These are phyloP conservation scores for Fusarium sp. DNA, from an alignment of 2,329 filamentous ascomycete species.

Conservation along the genomic window DNA sequence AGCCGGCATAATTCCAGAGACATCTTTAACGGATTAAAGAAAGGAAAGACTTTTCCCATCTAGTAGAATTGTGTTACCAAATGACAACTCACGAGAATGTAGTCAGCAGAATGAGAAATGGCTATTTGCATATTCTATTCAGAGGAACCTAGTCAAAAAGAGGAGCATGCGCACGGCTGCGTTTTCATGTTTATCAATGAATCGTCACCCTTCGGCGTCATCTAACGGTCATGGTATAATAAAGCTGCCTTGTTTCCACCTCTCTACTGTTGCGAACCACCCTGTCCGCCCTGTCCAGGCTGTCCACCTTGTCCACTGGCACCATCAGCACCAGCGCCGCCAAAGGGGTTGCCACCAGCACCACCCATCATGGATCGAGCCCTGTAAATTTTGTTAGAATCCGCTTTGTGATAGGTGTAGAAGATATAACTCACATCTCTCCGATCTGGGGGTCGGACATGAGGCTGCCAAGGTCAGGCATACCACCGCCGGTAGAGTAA, in stretches of 20 bases:
- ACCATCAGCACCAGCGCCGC: slow-evolving; percentile 42
- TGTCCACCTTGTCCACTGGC: slow-evolving; percentile 15
- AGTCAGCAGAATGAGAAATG: slow-evolving; percentile 5
- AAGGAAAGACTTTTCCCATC: too few species aligned
- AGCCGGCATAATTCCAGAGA: too few species aligned
- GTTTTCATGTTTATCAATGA: slow-evolving; percentile 42
- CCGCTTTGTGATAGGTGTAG: background rate
- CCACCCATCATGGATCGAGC: slow-evolving; percentile 63
- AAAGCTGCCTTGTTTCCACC: slow-evolving; percentile 31
- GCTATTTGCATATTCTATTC: slow-evolving; percentile 43
- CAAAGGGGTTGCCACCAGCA: slow-evolving; percentile 45
- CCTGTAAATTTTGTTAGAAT: slow-evolving; percentile 49
- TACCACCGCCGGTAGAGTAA: slow-evolving; percentile 82
- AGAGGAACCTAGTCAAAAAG: slow-evolving; percentile 30
- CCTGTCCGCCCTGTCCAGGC: slow-evolving; percentile 27
- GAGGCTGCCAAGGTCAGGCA: slow-evolving; percentile 86
- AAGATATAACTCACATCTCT: slow-evolving; percentile 79
- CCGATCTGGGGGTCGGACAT: slow-evolving; percentile 95
- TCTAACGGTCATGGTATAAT: slow-evolving; percentile 42
- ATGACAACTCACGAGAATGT: background rate
- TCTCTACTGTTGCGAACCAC: slow-evolving; percentile 47
- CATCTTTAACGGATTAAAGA: too few species aligned
- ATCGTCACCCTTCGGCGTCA: slow-evolving; percentile 31
- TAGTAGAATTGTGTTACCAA: background rate
- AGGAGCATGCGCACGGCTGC: slow-evolving; percentile 24